phyloP scores from a whole-genome alignment of 345 rosid species.

The Populus pruinosa region DNA sequence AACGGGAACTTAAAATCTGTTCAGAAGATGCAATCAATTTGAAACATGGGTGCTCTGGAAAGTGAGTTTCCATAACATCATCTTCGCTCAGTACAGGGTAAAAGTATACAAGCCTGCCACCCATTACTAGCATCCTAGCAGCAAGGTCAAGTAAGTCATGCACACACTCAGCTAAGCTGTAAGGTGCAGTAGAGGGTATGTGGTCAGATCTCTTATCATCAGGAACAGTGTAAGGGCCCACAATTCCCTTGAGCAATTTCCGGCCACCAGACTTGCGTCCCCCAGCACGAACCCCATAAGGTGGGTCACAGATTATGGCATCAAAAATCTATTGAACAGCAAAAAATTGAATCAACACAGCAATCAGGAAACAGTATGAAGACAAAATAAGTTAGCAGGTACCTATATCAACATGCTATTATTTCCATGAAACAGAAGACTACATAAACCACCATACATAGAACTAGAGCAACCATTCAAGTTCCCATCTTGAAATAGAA shows the following conservation, averaged over 20 bases:
- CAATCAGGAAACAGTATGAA: background rate
- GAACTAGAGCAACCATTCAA: background rate
- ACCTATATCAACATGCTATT: background rate
- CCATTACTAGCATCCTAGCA: slow-evolving; percentile 76
- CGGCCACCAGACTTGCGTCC: slow-evolving; percentile 96
- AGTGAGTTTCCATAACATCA: slow-evolving; percentile 36
- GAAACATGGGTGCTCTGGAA: slow-evolving; percentile 82
- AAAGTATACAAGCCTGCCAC: slow-evolving; percentile 89
- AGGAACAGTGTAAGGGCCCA: slow-evolving; percentile 82
- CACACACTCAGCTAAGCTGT: slow-evolving; percentile 82
- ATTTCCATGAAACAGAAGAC: background rate
- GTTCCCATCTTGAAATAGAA: background rate
- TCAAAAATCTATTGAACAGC: slow-evolving; percentile 59
- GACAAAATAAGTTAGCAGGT: background rate
- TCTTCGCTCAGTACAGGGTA: slow-evolving; percentile 81
- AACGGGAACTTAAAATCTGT: slow-evolving; percentile 82
- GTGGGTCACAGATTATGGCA: slow-evolving; percentile 91
- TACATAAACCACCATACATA: background rate
- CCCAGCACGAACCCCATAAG: slow-evolving; percentile 95
- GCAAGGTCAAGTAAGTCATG: slow-evolving; percentile 90
- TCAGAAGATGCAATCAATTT: slow-evolving; percentile 66
- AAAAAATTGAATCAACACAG: background rate
- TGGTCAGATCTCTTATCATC: slow-evolving; percentile 90
- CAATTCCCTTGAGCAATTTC: slow-evolving; percentile 74
- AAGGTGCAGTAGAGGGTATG: slow-evolving; percentile 88